phyloP scores from a whole-genome alignment of 1,284 basidiomycete species.

The Cyathus olla region DNA sequence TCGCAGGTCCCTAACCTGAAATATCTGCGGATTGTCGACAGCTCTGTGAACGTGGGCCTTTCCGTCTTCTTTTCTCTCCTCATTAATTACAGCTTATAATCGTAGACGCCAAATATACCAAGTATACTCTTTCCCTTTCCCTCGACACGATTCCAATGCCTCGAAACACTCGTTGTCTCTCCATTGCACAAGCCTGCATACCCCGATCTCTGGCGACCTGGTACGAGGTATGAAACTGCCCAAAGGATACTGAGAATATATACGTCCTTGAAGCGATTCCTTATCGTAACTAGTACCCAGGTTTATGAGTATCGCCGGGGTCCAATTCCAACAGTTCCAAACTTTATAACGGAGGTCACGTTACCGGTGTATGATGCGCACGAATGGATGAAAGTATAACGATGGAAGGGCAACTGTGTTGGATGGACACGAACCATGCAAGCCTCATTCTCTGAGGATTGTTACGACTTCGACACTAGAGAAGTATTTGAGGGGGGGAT shows the following conservation, averaged over 20 bases:
- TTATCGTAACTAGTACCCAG: not conserved
- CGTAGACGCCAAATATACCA: conserved; percentile 11
- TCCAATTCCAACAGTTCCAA: not conserved
- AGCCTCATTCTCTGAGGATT: too few relatives aligned
- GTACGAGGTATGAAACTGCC: conserved; percentile 7
- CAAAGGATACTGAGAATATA: conserved; percentile 10
- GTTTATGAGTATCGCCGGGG: not conserved
- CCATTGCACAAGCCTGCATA: conserved; percentile 14
- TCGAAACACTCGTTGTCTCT: conserved; percentile 24
- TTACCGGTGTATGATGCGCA: not conserved
- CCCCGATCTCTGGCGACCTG: conserved; percentile 8
- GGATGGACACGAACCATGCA: too few relatives aligned
- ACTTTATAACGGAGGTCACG: not conserved
- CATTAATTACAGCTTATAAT: not conserved
- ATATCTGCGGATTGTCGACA: conserved; percentile 25
- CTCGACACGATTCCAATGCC: conserved; percentile 11
- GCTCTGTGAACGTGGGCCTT: conserved; percentile 16
- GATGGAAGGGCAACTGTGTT: too few relatives aligned
- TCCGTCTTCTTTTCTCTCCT: not conserved
- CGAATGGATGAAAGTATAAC: not conserved
- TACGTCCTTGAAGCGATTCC: conserved; percentile 12
- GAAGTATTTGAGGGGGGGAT: too few relatives aligned
- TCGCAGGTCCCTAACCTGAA: conserved; percentile 26
- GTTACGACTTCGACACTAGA: too few relatives aligned
- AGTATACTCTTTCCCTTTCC: conserved; percentile 19